Evolutionary conservation across 257 asterid species (phyloP), one percentile per base, ranked within the genome.

Genomic region (Haberlea rhodopensis): DNA sequence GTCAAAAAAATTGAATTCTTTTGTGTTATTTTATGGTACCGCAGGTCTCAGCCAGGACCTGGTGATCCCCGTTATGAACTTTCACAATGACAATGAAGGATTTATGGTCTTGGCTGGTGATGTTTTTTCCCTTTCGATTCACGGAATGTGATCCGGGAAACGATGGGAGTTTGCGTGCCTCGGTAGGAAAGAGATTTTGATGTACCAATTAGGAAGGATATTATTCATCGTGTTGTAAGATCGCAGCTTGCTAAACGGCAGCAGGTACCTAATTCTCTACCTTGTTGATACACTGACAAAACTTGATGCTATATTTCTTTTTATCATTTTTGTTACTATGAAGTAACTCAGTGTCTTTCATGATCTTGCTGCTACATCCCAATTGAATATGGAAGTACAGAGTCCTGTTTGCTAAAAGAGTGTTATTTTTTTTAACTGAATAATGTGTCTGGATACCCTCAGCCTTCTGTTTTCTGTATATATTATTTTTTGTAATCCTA

Each of bases 211-310:
- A 84, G 94, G 80, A 92, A 85, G 75, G 99, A 89, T 81, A 89
- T 92, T 62, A 75, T 89, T 64, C 99, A 92, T 53, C 97, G 95
- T 67, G 99, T 92, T 52, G 97, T 89, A n/a, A 87, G 97, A 74
- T 37, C n/a, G 46, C 46, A 37, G 46, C 46, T 37, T 37, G 46
- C 46, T 37, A 37, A 37, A 37, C 76, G 91, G 52, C 97, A 81
- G 71, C 97, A 92, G 95, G 98, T 89, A 11, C 10, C 53, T 31
- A 6, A 6, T 18, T 53, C 22, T 66, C 62, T 40, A 21, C 25
- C 62, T 60, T 60, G 68, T 67, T 72, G 58, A 11, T 60, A 59
- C 48, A 74, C 40, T 66, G 54, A 6, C 26, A 4, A 37, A 37
- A 37, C 10, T 10, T 11, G n/a, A 37, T 37, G n/a, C 46, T 37